A percentile compares a stretch with the other conserved stretches of the same genome.
Conservation (phyloP, 768 basidiomycete species). For the Chlorophyllum brunneum region DNA sequence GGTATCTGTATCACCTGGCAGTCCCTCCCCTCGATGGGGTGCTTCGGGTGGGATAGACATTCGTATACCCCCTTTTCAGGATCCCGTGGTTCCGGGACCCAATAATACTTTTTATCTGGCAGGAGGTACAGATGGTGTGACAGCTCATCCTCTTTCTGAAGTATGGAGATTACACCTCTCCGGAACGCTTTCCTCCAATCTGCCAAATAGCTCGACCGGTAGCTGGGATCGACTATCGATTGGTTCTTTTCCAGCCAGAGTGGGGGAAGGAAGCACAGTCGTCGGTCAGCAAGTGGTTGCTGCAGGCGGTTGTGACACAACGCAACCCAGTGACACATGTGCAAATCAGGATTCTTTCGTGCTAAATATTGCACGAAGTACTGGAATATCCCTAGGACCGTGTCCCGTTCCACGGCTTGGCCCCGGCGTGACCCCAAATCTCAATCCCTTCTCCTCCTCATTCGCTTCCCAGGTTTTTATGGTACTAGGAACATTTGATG, state of each 20-base stretch:
- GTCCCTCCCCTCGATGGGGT: slow-evolving; percentile 64
- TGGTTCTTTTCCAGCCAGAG: slow-evolving; percentile 32
- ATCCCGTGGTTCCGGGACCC: slow-evolving; percentile 44
- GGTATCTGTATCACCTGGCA: slow-evolving; percentile 45
- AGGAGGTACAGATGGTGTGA: slow-evolving; percentile 59
- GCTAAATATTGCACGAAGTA: slow-evolving; percentile 36
- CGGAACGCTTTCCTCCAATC: slow-evolving; percentile 70
- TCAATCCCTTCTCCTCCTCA: slow-evolving; percentile 48
- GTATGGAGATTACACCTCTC: slow-evolving; percentile 69
- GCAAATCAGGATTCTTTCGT: slow-evolving; percentile 59
- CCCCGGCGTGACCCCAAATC: slow-evolving; percentile 58
- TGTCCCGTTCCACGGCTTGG: slow-evolving; percentile 69
- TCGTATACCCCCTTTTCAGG: slow-evolving; percentile 38
- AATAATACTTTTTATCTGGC: slow-evolving; percentile 73
- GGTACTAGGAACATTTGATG: slow-evolving; percentile 64
- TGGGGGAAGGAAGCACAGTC: slow-evolving; percentile 57
- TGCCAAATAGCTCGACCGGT: slow-evolving; percentile 43
- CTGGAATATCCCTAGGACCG: slow-evolving; percentile 34
- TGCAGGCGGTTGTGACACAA: slow-evolving; percentile 58
- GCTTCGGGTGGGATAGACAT: slow-evolving; percentile 73
- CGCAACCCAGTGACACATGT: slow-evolving; percentile 43
- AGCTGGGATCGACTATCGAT: slow-evolving; percentile 56
- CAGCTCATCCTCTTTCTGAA: slow-evolving; percentile 49
- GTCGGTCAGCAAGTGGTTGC: slow-evolving; percentile 49
- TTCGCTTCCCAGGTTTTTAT: slow-evolving; percentile 67